Evolutionary conservation across 805 yeast genomes (phyloP).

Genomic region (Pichia sporocuriosa): DNA sequence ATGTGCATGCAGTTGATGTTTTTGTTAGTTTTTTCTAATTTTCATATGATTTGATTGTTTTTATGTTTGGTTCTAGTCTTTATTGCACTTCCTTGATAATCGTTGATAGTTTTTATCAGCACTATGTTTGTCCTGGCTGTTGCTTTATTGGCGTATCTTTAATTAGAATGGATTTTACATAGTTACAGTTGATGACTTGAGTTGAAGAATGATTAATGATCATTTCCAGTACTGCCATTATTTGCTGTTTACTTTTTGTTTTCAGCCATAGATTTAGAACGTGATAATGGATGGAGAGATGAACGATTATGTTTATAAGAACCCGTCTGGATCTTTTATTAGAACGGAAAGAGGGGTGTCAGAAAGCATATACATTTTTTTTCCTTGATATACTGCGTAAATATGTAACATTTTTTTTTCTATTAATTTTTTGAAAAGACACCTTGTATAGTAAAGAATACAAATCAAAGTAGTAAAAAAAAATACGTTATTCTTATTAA

Average conservation of each 20-base stretch:
- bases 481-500: not conserved
- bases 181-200: not conserved
- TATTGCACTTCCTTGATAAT: not conserved
- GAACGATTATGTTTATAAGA: conserved; percentile 27
- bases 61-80: conserved; percentile 4
- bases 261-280: conserved; percentile 20
- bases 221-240: not conserved
- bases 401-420: not conserved
- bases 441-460: too few species aligned
- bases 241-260: conserved; percentile 7
- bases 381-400: too few species aligned
- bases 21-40: not conserved
- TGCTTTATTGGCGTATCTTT: conserved; percentile 7
- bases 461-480: not conserved
- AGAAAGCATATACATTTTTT: conserved; percentile 28
- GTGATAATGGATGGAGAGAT: conserved; percentile 32
- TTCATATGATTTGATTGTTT: not conserved
- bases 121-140: conserved; percentile 2
- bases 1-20: conserved; percentile 1
- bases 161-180: conserved; percentile 6
- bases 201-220: not conserved
- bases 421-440: too few species aligned
- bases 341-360: conserved; percentile 33
- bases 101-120: conserved; percentile 13
- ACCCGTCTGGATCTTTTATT: conserved; percentile 30